phyloP scores from a whole-genome alignment of 148 eudicot species.

The Arctostaphylos glauca region DNA sequence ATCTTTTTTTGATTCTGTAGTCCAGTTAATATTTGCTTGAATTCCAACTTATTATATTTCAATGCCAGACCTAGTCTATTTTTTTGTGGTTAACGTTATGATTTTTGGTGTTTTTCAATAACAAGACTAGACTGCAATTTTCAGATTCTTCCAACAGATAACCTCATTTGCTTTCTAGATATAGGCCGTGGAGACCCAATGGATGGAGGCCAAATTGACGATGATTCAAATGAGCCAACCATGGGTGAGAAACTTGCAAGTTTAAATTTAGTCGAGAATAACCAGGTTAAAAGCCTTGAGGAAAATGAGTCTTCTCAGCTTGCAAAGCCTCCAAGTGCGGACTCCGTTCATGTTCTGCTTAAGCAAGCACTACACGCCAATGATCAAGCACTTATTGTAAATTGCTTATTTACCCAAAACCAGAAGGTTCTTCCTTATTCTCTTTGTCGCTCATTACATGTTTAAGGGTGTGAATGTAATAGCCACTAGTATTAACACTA shows the following conservation, averaged over 20 bases:
- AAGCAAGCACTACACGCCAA: slow-evolving; percentile 92
- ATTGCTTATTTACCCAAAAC: slow-evolving; percentile 82
- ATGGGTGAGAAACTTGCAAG: slow-evolving; percentile 90
- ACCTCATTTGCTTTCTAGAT: slow-evolving; percentile 17
- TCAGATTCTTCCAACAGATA: slow-evolving; percentile 8
- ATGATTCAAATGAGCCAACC: slow-evolving; percentile 68
- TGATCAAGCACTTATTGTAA: slow-evolving; percentile 69
- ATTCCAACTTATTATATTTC: background rate
- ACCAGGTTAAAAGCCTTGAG: slow-evolving; percentile 31
- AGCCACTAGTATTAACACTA: background rate
- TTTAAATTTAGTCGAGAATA: slow-evolving; percentile 46
- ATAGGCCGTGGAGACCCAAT: slow-evolving; percentile 40
- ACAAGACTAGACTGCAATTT: background rate
- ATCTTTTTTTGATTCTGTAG: background rate
- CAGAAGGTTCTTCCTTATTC: slow-evolving; percentile 47
- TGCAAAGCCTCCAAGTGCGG: slow-evolving; percentile 79
- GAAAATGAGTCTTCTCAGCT: slow-evolving; percentile 28
- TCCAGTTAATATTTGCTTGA: background rate
- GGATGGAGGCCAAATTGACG: slow-evolving; percentile 48
- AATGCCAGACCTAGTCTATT: background rate
- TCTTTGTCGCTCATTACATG: slow-evolving; percentile 7
- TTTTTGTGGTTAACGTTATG: background rate
- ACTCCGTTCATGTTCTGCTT: slow-evolving; percentile 78
- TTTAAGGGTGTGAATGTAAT: background rate
- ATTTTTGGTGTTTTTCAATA: background rate